Percentiles rank a stretch among this genome's conserved stretches.
Conservation (phyloP, 768 basidiomycete species). For the Cystobasidium tubakii region DNA sequence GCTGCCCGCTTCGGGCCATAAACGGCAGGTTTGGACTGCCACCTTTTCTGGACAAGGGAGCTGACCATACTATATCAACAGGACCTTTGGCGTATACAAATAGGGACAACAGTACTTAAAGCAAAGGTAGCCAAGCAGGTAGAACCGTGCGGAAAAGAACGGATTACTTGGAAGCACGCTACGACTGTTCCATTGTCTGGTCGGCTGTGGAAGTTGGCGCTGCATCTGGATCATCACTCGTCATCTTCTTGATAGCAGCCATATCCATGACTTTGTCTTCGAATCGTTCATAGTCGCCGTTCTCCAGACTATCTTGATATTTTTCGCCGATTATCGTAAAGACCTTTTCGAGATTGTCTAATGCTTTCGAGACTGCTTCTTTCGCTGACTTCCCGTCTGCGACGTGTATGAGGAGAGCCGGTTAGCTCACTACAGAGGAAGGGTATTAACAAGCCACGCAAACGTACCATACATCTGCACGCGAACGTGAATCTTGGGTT, state of each 20-base stretch:
- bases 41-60: neutral
- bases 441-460: too few relatives aligned
- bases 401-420: neutral
- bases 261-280: conserved; percentile 37
- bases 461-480: conserved; percentile 99
- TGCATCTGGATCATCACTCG: neutral
- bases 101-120: neutral
- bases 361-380: conserved; percentile 40
- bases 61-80: neutral
- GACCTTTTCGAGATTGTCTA: conserved; percentile 43
- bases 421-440: too few relatives aligned
- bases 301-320: conserved; percentile 40
- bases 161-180: neutral
- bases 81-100: neutral
- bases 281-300: conserved; percentile 40
- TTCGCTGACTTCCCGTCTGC: conserved; percentile 76
- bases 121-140: neutral
- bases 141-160: neutral
- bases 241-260: conserved; percentile 28
- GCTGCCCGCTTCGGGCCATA: too few relatives aligned
- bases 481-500: conserved; percentile 91
- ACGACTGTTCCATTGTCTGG: neutral
- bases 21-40: too few relatives aligned
- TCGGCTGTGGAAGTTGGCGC: neutral
- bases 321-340: conserved; percentile 36